Conservation (phyloP, 495 filamentous ascomycete genomes). For the Venustampulla echinocandica region DNA sequence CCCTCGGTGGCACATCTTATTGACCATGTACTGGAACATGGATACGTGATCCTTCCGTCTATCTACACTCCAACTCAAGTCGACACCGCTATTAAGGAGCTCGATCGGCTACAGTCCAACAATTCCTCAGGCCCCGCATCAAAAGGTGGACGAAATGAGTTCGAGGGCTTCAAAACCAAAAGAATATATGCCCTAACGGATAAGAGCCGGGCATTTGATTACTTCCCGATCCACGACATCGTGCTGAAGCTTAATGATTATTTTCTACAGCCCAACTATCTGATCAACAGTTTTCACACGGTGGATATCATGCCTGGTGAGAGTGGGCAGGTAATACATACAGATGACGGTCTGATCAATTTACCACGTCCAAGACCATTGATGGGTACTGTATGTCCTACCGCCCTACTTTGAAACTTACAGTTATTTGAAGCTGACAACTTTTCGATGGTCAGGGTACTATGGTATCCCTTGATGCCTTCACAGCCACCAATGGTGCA, state of each 20-base stretch:
- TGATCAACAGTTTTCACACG: constrained; percentile 24
- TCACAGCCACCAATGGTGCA: constrained; percentile 32
- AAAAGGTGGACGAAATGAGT: constrained; percentile 23
- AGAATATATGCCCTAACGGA: constrained; percentile 25
- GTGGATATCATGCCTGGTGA: constrained; percentile 25
- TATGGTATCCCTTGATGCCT: constrained; percentile 27
- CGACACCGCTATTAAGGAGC: constrained; percentile 17
- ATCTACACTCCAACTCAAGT: constrained; percentile 21
- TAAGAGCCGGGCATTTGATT: constrained; percentile 26
- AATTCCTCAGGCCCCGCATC: constrained; percentile 16
- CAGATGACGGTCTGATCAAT: constrained; percentile 26
- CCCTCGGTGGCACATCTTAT: constrained; percentile 16
- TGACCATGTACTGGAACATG: constrained; percentile 24
- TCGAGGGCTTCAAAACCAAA: constrained; percentile 27
- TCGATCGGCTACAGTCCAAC: constrained; percentile 12
- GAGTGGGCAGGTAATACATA: constrained; percentile 24
- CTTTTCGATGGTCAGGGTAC: constrained; percentile 19
- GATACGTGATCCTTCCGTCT: constrained; percentile 26
- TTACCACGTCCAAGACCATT: constrained; percentile 20
- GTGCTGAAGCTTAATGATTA: constrained; percentile 28
- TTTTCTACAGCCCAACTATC: constrained; percentile 23
- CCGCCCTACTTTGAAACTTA: no score
- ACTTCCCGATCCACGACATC: constrained; percentile 22
- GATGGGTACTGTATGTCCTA: constrained; percentile 20
- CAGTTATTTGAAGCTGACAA: neutral